Evolutionary conservation across 441 rosid species (phyloP), one percentile per base, ranked within the genome.

Genomic region (Cnidoscolus chayamansa): DNA sequence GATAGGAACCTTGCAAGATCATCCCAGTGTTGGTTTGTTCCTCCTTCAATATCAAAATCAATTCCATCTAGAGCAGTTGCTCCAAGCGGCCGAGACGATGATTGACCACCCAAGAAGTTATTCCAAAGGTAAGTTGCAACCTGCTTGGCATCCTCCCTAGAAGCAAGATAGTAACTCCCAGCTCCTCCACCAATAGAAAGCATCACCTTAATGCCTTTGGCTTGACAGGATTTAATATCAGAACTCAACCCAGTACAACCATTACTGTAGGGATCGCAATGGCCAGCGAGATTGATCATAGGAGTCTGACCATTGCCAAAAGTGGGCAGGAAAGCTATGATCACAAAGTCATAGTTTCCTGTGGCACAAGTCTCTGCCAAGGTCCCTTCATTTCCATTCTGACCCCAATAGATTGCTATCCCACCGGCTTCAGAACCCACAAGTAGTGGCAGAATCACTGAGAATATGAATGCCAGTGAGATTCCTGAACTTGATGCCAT

Each of bases 341-440:
- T 71, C 17, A 40, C 45, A 40, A 40, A 40, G 45, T 40, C 7
- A 40, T 40, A 40, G 45, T 40, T 40, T 40, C 45, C 45, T 40
- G 45, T 40, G 7, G 45, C 45, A 79, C 82, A 79, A 47, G 82
- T 69, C 65, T 76, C 77, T 8, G 70, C 51, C 19, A 79, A 53
- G 74, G 80, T 73, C 17, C 80, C 80, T 35, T 76, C 72, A 11
- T 76, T 73, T n/a, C 77, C 79, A 11, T 79, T 76, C 31, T 79
- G 80, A 20, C 80, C 80, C 80, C 72, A 79, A 12, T 73, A 79
- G 47, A 79, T 55, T 4, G 80, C 69, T 12, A 76, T 79, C 37
- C 62, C 61, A 7, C 61, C 61, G 25, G 61, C 61, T 57, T 57
- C 61, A 30, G 61, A 57, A 57, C 61, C 61, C 61, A 57, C 61